Percentiles rank a stretch among this genome's conserved stretches.
These are phyloP conservation scores for Schizopora paradoxa DNA, from an alignment of 1,284 basidiomycete genomes.

Conservation along the genomic window DNA sequence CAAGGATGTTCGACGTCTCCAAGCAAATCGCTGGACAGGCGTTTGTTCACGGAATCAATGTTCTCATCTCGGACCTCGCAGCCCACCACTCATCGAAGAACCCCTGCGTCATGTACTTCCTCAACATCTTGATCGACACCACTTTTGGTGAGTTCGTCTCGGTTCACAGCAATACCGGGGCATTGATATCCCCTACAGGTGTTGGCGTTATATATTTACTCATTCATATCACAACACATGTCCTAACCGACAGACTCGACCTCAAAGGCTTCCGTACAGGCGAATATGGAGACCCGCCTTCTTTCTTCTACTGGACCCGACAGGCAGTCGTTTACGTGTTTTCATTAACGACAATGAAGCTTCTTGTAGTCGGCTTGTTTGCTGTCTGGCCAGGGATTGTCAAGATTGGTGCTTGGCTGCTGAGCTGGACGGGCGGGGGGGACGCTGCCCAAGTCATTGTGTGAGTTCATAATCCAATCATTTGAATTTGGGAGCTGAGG, in stretches of 20 bases:
- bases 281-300: slow-evolving; percentile 80
- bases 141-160: slow-evolving; percentile 65
- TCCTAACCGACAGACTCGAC: slow-evolving; percentile 61
- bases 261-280: slow-evolving; percentile 83
- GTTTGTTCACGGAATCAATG: slow-evolving; percentile 85
- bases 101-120: slow-evolving; percentile 89
- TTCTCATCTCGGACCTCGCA: slow-evolving; percentile 70
- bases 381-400: slow-evolving; percentile 70
- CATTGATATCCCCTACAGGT: slow-evolving; percentile 41
- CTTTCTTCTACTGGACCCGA: slow-evolving; percentile 66
- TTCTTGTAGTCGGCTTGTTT: slow-evolving; percentile 74
- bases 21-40: slow-evolving; percentile 92
- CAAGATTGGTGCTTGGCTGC: slow-evolving; percentile 72
- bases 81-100: slow-evolving; percentile 69
- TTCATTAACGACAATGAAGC: slow-evolving; percentile 86
- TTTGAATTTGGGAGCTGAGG: slow-evolving; percentile 12
- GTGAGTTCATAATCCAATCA: slow-evolving; percentile 39
- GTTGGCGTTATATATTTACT: slow-evolving; percentile 81
- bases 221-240: slow-evolving; percentile 63
- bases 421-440: slow-evolving; percentile 71
- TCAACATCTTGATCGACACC: slow-evolving; percentile 93
- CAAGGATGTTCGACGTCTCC: slow-evolving; percentile 80
- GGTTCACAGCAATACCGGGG: slow-evolving; percentile 5
- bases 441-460: slow-evolving; percentile 78
- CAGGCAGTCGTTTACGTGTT: slow-evolving; percentile 87